Base-by-base conservation (phyloP, 2,329 filamentous ascomycete genomes). In the Macroventuria anomochaeta region DNA sequence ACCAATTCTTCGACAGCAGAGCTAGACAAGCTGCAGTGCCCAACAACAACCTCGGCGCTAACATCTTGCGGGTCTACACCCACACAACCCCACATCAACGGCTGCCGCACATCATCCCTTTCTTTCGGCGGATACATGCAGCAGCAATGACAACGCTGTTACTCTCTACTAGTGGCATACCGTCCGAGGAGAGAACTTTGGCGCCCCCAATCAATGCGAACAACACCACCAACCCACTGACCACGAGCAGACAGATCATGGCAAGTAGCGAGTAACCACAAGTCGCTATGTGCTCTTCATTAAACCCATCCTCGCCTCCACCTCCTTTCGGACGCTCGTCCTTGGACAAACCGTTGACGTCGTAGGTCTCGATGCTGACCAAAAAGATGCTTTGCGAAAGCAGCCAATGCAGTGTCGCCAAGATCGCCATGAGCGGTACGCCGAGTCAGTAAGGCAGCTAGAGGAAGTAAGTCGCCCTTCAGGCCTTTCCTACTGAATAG, bases 321-420 rank as follows among this genome's bases (percentile, higher is more conserved):
- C 5, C 8, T 18, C 5, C 7, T 36, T 3, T 21, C 6, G 23
- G 23, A 25, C 8, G 23, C 8, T 8, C 23, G 23, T 25, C 23
- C 23, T 25, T 25, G 5, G 23, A 8, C 23, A 25, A 25, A 5
- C 23, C 23, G 8, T 25, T 25, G 8, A 25, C 18, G 7, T 36
- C 33, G 33, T 21, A 36, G 15, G 15, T 21, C 13, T 36, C 13
- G 11, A 36, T 36, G 33, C 13, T 36, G 33, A 73, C 71, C 7
- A 80, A 55, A 58, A 78, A 80, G 7, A 80, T 57, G n/a, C 67
- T 68, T 38, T 79, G 75, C 0, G 77, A 80, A 3, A 78, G 63
- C 3, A 80, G 61, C 75, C 75, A 80, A 50, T 80, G 78, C 12
- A 80, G 38, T 0, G 72, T 12, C 0, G 59, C 65, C 0, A 70